Evolutionary conservation across 305 asterid genomes (phyloP), one percentile per base, ranked within the genome.

Genomic region (Solanum hybrid): DNA sequence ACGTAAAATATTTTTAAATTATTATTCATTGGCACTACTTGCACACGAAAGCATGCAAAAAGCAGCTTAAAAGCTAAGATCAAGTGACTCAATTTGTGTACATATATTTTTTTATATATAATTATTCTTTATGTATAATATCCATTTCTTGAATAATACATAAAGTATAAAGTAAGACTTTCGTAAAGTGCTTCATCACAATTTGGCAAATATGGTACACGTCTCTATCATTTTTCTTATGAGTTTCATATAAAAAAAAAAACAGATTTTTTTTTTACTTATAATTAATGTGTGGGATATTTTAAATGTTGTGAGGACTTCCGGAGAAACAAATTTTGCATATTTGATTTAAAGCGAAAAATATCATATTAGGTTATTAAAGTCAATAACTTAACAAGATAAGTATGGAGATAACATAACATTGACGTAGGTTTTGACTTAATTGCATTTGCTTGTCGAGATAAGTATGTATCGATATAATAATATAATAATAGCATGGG

Each of bases 301-400:
- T 68, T 65, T n/a, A n/a, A 65, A 68, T n/a, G 29, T n/a, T 10
- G 27, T 68, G 77, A 5, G 32, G 15, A 24, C 3, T 68, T 24
- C 10, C 7, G 14, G 4, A 3, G 7, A n/a, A 24, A 10, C 3
- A 70, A 24, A n/a, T 10, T 4, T 2, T 11, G 7, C 7, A 5
- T 5, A 12, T 1, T 24, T 70, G 32, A 26, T 70, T 70, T 2
- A 11, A 26, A 70, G 29, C 0, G 6, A 68, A 68, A n/a, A n/a
- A 22, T n/a, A n/a, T n/a, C 3, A 9, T 4, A 1, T 61, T 4
- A 20, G 0, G 1, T 20, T 61, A 3, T 24, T 70, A 70, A 11
- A 70, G 0, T 1, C 0, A 1, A 70, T 24, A 0, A 24, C 0
- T 0, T n/a, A 0, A 70, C 15, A 70, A 70, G 7, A 24, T 24